A percentile compares a stretch with the other conserved stretches of the same genome.
Conservation (phyloP, 2,329 filamentous ascomycete species). For the Botrytis porri region DNA sequence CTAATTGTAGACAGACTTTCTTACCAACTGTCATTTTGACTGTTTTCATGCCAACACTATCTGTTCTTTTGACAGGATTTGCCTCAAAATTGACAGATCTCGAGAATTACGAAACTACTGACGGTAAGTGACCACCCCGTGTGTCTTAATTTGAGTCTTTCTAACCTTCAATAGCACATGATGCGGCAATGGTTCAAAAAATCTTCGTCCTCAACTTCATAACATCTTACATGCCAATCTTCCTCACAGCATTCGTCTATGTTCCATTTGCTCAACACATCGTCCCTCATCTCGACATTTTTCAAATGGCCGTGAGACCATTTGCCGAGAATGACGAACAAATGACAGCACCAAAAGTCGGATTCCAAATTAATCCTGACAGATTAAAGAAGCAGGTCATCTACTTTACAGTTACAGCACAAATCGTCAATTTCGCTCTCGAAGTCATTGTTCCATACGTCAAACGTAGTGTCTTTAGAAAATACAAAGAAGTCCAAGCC, state of each 20-base stretch:
- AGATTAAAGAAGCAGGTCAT: constrained; percentile 88
- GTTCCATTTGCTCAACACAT: constrained; percentile 85
- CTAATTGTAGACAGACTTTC: constrained; percentile 60
- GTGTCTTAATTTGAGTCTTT: constrained; percentile 20
- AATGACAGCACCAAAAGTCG: constrained; percentile 52
- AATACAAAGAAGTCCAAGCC: constrained; percentile 72
- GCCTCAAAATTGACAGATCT: constrained; percentile 75
- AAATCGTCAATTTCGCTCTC: constrained; percentile 81
- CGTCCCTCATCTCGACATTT: constrained; percentile 81
- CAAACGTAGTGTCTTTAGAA: constrained; percentile 74
- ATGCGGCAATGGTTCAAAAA: constrained; percentile 83
- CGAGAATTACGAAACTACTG: constrained; percentile 90
- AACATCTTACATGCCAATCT: constrained; percentile 88
- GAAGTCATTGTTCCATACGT: constrained; percentile 83
- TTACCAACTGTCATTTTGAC: constrained; percentile 87
- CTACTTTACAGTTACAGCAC: constrained; percentile 92
- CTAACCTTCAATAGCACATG: constrained; percentile 54
- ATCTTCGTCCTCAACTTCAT: constrained; percentile 97
- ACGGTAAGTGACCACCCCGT: constrained; percentile 45
- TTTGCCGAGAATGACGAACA: constrained; percentile 75
- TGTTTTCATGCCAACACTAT: constrained; percentile 74
- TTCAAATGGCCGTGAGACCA: constrained; percentile 69
- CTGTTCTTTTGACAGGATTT: constrained; percentile 68
- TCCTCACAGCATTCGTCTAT: constrained; percentile 91
- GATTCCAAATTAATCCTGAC: constrained; percentile 79